These are phyloP conservation scores for Thecamonas trahens DNA, from an alignment of 78 protist genomes.

Conservation along the genomic window DNA sequence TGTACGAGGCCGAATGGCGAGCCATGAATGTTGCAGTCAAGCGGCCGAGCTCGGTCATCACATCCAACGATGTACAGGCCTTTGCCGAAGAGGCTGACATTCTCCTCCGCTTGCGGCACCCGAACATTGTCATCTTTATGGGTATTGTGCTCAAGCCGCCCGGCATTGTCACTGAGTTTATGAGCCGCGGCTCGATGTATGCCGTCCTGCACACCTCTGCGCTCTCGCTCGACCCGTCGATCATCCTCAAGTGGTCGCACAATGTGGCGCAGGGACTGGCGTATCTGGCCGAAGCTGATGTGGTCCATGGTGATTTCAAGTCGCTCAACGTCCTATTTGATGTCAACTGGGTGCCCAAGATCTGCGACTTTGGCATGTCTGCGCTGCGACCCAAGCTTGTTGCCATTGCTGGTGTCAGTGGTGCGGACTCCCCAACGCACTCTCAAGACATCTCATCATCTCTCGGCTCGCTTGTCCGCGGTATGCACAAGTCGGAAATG, in stretches of 20 bases:
- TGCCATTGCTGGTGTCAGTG: too few relatives aligned
- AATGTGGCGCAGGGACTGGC: conserved; percentile 55
- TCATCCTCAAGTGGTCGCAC: conserved; percentile 20
- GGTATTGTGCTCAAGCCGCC: conserved; percentile 52
- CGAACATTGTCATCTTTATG: conserved; percentile 51
- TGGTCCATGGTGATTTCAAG: conserved; percentile 58
- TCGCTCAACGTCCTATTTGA: conserved; percentile 46
- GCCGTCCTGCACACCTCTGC: conserved; percentile 38
- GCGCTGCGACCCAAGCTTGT: too few relatives aligned
- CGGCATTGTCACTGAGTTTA: conserved; percentile 48
- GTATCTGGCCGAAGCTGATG: conserved; percentile 29
- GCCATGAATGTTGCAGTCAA: conserved; percentile 41
- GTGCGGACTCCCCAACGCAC: too few relatives aligned
- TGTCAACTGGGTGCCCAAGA: conserved; percentile 36
- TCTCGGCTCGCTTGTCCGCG: too few relatives aligned
- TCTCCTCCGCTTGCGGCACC: conserved; percentile 36
- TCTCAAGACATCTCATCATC: too few relatives aligned
- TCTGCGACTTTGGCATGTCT: conserved; percentile 54
- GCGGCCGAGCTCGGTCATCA: conserved; percentile 24
- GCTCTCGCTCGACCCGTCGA: too few relatives aligned
- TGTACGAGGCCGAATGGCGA: conserved; percentile 28
- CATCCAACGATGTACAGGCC: conserved; percentile 33
- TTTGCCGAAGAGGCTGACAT: conserved; percentile 35
- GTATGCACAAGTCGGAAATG: too few relatives aligned
- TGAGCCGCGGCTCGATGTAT: conserved; percentile 50